Evolutionary conservation across 768 basidiomycete species (phyloP).

Genomic region (Inosperma sp.): DNA sequence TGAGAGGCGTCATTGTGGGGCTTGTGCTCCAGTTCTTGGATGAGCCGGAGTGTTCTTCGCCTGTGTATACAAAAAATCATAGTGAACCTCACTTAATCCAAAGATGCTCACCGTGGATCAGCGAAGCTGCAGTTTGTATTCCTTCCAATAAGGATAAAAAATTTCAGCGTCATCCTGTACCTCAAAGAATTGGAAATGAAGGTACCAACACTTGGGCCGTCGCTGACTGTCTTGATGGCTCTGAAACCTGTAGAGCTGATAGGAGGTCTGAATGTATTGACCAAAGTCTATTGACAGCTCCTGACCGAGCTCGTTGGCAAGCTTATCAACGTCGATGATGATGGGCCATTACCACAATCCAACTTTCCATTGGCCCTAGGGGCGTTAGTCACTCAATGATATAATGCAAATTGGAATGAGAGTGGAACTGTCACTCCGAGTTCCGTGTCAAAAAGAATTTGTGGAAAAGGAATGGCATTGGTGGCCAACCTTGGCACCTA

Average conservation of each 20-base stretch:
- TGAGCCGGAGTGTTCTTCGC: background rate
- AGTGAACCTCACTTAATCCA: background rate
- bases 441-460: background rate
- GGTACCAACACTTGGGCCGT: background rate
- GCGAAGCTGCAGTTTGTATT: background rate
- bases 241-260: constrained; percentile 1
- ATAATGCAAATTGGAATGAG: background rate
- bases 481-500: background rate
- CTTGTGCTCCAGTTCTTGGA: background rate
- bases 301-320: background rate
- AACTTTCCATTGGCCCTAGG: background rate
- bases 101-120: background rate
- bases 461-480: background rate
- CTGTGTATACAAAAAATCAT: constrained; percentile 1
- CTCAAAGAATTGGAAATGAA: background rate
- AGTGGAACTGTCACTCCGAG: background rate
- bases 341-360: background rate
- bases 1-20: background rate
- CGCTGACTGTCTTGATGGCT: background rate
- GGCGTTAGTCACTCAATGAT: background rate
- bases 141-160: background rate
- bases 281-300: background rate
- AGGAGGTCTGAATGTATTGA: background rate
- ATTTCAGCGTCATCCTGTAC: background rate
- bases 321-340: background rate